A percentile compares a stretch with the other conserved stretches of the same genome.
These are phyloP conservation scores for Apiotrichum domesticum DNA, from an alignment of 1,284 basidiomycete species.

Conservation along the genomic window DNA sequence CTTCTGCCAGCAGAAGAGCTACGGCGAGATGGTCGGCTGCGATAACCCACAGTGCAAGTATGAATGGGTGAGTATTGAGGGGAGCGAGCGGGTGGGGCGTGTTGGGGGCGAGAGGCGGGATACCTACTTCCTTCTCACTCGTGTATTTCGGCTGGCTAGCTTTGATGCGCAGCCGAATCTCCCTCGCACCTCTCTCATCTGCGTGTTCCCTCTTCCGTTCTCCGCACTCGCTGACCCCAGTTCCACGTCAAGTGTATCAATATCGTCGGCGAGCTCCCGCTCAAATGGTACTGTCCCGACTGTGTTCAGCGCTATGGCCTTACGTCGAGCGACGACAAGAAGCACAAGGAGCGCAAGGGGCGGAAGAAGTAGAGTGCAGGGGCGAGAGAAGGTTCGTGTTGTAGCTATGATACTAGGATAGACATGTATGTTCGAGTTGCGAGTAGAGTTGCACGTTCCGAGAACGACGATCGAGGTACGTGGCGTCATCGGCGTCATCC, in stretches of 20 bases:
- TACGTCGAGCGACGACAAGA: constrained; percentile 28
- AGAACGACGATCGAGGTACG: no score
- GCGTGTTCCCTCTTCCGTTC: no score
- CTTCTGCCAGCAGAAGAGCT: constrained; percentile 77
- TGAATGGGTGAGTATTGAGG: constrained; percentile 69
- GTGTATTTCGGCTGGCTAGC: no score
- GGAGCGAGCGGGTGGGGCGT: not conserved
- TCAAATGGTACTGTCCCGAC: constrained; percentile 73
- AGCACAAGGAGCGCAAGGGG: constrained; percentile 27
- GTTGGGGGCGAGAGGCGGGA: no score
- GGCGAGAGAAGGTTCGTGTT: not conserved
- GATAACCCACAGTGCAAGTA: constrained; percentile 73
- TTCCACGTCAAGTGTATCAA: constrained; percentile 80
- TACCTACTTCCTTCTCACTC: no score
- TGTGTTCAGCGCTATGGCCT: constrained; percentile 35
- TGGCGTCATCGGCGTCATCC: no score
- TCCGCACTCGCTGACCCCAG: constrained; percentile 47
- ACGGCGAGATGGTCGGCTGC: constrained; percentile 93
- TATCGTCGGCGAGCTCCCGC: constrained; percentile 61
- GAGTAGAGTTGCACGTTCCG: no score
- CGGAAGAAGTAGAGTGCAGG: constrained; percentile 22
- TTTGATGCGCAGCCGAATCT: no score
- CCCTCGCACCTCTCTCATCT: no score
- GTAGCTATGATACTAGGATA: not conserved
- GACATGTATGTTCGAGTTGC: no score